A percentile compares a stretch with the other conserved stretches of the same genome.
phyloP scores from a whole-genome alignment of 441 rosid genomes.

The Biscutella auriculata region DNA sequence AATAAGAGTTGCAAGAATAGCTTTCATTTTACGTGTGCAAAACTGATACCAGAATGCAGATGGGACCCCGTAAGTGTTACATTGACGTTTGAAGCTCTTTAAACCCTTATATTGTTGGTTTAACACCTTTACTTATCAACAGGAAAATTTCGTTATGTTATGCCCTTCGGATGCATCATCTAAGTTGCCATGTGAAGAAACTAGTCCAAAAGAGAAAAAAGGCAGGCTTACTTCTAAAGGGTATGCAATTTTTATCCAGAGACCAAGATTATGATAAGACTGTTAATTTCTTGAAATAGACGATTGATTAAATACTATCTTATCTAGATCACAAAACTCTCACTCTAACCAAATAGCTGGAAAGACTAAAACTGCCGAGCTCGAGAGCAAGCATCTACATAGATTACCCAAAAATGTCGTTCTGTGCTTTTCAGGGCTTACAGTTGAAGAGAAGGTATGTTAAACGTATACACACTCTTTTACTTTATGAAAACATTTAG shows the following conservation, averaged over 20 bases:
- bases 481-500: not conserved
- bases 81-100: not conserved
- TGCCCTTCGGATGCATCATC: constrained; percentile 61
- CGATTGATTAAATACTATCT: constrained; percentile 1
- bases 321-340: constrained; percentile 27
- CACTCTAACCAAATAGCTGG: constrained; percentile 24
- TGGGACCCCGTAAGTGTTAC: constrained; percentile 65
- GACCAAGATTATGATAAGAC: not conserved
- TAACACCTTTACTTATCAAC: constrained; percentile 13
- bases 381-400: constrained; percentile 22
- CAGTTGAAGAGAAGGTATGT: constrained; percentile 59
- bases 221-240: constrained; percentile 25
- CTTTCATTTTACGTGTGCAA: constrained; percentile 89
- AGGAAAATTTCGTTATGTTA: constrained; percentile 68
- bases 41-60: constrained; percentile 53
- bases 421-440: constrained; percentile 72
- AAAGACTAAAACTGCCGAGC: constrained; percentile 12
- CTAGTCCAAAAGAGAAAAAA: constrained; percentile 26
- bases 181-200: constrained; percentile 48
- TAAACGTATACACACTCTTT: not conserved
- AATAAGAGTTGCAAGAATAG: constrained; percentile 69
- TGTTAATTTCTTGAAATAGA: not conserved
- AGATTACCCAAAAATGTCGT: constrained; percentile 33
- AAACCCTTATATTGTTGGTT: not conserved
- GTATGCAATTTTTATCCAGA: constrained; percentile 25